Evolutionary conservation across 345 rosid species (phyloP), one percentile per base, ranked within the genome.

Genomic region (Brassica incana): DNA sequence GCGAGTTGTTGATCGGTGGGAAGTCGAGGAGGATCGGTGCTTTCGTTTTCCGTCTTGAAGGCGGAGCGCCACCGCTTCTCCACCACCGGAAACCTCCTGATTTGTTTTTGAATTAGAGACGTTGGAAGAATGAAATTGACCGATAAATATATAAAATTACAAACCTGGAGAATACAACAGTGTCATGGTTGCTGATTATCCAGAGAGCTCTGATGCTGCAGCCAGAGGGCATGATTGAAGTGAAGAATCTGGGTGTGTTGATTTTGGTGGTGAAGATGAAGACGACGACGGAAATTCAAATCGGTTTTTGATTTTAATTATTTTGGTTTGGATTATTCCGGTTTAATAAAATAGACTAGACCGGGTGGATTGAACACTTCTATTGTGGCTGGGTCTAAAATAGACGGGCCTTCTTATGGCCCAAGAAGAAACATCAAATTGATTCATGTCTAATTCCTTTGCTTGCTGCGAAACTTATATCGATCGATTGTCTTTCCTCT

Each of bases 181-280:
- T 60, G 74, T 90, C 94, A 67, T 89, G 86, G 71, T 77, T 89
- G 86, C 86, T 87, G 87, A 95, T 86, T 86, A 86, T 88, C 99
- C 99, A 95, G 56, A 95, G 83, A 79, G 96, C 96, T 78, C 99
- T 81, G 67, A 95, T 85, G 75, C 97, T 78, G 88, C 99, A 91
- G 78, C 90, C 84, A 33, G 85, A 78, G 5, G 89, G 83, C 97
- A 89, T 89, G 40, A 5, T 35, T 33, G 68, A 64, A 64, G 67
- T 64, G 43, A 6, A 30, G 67, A 64, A 6, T 61, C 35, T 61
- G 36, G 3, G 12, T 30, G 40, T 62, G 66, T 60, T 60, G 2
- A 12, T 65, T 32, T 32, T 4, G 27, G 32, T 4, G 27, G 32
- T 6, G 35, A 6, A 23, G 32, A 29, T 23, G 14, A 32, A 4